Conservation (phyloP, 225 moss, liverwort and hornwort species). For the Marchantia paleacea region DNA sequence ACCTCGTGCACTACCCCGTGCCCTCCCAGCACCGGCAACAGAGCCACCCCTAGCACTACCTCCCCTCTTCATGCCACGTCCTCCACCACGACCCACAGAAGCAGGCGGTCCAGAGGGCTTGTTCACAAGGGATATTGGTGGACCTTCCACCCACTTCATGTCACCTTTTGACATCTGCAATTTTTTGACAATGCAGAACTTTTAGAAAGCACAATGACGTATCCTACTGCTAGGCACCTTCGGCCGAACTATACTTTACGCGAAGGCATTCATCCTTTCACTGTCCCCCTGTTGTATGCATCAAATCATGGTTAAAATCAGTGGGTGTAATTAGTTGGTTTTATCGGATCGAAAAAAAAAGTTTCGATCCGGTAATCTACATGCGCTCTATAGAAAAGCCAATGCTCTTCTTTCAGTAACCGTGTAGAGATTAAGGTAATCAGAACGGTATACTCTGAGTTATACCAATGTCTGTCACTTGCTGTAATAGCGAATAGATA, state of each 20-base stretch:
- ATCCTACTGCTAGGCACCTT: background rate
- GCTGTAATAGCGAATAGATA: background rate
- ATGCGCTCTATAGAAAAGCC: background rate
- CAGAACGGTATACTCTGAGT: background rate
- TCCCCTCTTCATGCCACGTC: constrained; percentile 48
- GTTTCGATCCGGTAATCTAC: background rate
- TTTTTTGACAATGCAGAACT: background rate
- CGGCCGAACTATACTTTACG: too few species aligned
- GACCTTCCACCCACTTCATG: constrained; percentile 53
- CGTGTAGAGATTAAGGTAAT: background rate
- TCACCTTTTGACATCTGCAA: constrained; percentile 49
- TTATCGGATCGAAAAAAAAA: background rate
- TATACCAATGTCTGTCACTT: constrained; percentile 5
- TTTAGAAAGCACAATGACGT: background rate
- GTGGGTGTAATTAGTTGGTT: background rate
- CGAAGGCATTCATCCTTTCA: background rate
- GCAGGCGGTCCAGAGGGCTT: constrained; percentile 41
- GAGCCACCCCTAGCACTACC: constrained; percentile 41
- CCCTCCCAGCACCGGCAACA: constrained; percentile 39
- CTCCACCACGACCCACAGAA: constrained; percentile 42
- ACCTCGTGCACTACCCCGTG: constrained; percentile 44
- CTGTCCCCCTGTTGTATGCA: background rate
- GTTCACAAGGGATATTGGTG: constrained; percentile 35
- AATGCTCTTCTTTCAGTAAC: background rate
- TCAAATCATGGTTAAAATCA: background rate